Conservation (phyloP, 148 eudicot species). For the Rhododendron griersonianum region DNA sequence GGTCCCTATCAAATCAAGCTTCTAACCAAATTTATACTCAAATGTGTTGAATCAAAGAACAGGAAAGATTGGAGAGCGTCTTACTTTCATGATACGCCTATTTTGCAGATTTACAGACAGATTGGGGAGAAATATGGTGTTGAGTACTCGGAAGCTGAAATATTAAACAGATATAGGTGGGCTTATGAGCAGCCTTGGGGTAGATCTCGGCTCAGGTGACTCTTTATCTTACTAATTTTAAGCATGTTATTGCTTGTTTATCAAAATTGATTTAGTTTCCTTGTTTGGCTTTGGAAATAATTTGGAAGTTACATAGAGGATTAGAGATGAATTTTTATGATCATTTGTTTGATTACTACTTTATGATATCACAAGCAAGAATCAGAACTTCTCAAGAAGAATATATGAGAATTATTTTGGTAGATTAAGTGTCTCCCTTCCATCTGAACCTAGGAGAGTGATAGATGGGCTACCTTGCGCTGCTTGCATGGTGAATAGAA, state of each 20-base stretch:
- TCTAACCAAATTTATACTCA: not conserved
- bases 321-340: not conserved
- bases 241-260: no score
- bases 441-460: not conserved
- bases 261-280: no score
- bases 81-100: not conserved
- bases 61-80: not conserved
- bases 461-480: not conserved
- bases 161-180: no score
- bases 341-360: not conserved
- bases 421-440: not conserved
- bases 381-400: not conserved
- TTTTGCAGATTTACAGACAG: no score
- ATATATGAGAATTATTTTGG: not conserved
- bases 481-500: not conserved
- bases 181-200: no score
- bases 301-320: no score
- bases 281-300: no score
- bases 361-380: not conserved
- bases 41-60: not conserved
- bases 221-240: no score
- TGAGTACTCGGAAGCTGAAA: no score
- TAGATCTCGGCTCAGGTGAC: no score
- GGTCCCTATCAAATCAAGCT: not conserved
- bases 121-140: no score